Evolutionary conservation across 208 protist genomes (phyloP).

Genomic region (Leishmania turanica): DNA sequence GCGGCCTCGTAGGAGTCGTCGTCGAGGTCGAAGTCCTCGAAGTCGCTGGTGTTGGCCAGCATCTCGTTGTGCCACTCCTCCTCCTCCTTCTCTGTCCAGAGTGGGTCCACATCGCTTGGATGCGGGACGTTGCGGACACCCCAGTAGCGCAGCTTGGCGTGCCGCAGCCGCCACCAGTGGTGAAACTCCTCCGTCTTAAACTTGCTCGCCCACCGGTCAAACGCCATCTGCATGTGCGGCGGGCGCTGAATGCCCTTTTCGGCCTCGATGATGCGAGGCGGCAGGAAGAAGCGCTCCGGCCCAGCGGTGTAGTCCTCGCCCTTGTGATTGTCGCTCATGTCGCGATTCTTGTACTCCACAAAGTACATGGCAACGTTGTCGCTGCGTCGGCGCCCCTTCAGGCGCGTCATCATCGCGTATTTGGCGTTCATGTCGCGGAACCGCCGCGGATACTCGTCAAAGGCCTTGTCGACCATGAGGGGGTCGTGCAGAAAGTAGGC

Average conservation of each 20-base stretch:
- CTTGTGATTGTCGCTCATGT: conserved; percentile 91
- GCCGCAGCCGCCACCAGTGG: conserved; percentile 90
- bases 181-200: conserved; percentile 94
- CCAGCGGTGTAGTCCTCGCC: conserved; percentile 86
- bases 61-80: conserved; percentile 93
- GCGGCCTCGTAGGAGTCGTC: conserved; percentile 60
- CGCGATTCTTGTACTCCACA: conserved; percentile 90
- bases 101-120: conserved; percentile 88
- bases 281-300: conserved; percentile 91
- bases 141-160: conserved; percentile 92
- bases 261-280: conserved; percentile 85
- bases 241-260: conserved; percentile 90
- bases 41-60: conserved; percentile 84
- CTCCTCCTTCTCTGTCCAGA: conserved; percentile 93
- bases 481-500: conserved; percentile 90
- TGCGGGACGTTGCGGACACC: conserved; percentile 93
- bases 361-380: conserved; percentile 90
- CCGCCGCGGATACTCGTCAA: conserved; percentile 90
- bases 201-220: conserved; percentile 91
- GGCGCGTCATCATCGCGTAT: conserved; percentile 89
- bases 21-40: conserved; percentile 88
- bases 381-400: conserved; percentile 66
- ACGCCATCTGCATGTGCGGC: conserved; percentile 93
- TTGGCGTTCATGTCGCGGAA: conserved; percentile 85
- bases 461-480: conserved; percentile 92